Base-by-base conservation (phyloP, 345 rosid species). In the Eucalyptus curtisii region DNA sequence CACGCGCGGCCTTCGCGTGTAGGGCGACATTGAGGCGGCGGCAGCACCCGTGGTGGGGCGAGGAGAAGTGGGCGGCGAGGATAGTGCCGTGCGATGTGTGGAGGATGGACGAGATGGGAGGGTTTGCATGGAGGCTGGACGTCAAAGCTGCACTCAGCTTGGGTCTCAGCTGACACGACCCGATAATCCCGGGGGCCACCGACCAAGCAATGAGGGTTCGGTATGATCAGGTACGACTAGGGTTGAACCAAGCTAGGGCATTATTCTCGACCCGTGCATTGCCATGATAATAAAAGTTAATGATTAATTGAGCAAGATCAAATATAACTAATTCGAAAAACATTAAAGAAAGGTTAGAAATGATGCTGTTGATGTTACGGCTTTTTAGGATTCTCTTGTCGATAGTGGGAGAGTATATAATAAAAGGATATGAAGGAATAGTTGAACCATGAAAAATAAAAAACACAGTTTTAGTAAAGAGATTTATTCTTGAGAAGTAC, bases 111-210 rank as follows among this genome's bases (percentile, higher is more conserved):
- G 45, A 37, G 47, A 87, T 37, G 31, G 96, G 93, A 71, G 94
- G 95, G 68, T 89, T 92, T 93, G 97, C 95, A 85, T 95, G 97
- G 96, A 93, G 94, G 93, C 90, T 95, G 66, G 96, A 95, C 91
- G 89, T 92, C 31, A 79, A 92, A 88, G 93, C 95, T 82, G 95
- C 95, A 50, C 89, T 95, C 86, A 92, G 92, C 86, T 91, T 94
- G 85, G 93, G 94, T 13, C n/a, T 53, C 22, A 15, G 64, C 19
- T 55, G 59, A 86, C 44, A 49, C 16, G 42, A 44, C 61, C 42
- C 27, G 64, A 50, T 19, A 14, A 49, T n/a, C 33, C 33, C 82
- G 45, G 44, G 25, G 45, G 82, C 45, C 27, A 37, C 47, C 81
- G 45, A 19, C 45, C 81, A 45, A 9, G 20, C 81, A n/a, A 64